Conservation (phyloP, 208 protist genomes). For the Naegleria gruberi region DNA sequence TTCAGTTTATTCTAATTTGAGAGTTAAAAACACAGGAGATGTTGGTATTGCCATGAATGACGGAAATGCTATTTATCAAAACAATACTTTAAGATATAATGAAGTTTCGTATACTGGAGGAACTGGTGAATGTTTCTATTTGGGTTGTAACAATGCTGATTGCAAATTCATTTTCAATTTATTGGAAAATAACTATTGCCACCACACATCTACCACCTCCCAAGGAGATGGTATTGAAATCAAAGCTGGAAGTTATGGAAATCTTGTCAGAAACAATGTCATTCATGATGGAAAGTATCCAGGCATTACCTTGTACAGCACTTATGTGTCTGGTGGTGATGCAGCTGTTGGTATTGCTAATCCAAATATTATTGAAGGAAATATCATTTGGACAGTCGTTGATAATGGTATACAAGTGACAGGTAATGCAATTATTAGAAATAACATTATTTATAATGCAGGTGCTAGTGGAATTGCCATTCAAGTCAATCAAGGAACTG, state of each 20-base stretch:
- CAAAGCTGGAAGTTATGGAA: not conserved
- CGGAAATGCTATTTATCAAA: not conserved
- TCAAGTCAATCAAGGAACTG: not conserved
- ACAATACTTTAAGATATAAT: not conserved
- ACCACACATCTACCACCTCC: not conserved
- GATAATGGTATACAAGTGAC: not conserved
- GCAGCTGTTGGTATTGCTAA: not conserved
- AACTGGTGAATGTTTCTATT: conserved; percentile 12
- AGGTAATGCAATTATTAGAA: not conserved
- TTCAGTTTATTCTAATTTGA: not conserved
- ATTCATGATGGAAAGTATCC: not conserved
- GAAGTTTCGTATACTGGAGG: not conserved
- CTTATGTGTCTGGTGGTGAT: not conserved
- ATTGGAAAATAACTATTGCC: not conserved
- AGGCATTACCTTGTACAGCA: not conserved
- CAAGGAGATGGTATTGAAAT: not conserved
- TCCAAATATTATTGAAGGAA: not conserved
- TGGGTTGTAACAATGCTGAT: not conserved
- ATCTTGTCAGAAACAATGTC: not conserved
- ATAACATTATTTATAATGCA: not conserved
- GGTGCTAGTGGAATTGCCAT: not conserved
- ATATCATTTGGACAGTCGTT: not conserved
- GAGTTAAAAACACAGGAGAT: not conserved
- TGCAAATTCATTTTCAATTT: not conserved
- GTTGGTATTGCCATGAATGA: not conserved